These are phyloP conservation scores for Fusarium guadeloupense DNA, from an alignment of 2,329 filamentous ascomycete genomes.

Conservation along the genomic window DNA sequence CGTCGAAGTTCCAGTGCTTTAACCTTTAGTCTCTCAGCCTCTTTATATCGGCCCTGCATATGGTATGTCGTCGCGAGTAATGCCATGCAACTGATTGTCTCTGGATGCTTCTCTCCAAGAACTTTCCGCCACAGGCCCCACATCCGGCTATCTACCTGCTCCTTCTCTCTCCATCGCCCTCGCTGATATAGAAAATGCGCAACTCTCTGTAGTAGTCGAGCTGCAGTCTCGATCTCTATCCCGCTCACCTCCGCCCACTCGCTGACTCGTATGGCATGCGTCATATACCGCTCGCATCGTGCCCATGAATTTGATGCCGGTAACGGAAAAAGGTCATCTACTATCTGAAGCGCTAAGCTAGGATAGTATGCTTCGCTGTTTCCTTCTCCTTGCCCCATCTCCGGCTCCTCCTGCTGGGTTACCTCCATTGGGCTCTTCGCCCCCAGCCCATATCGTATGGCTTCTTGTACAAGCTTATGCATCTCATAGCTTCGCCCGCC, in stretches of 20 bases:
- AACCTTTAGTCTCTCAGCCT: too few relatives aligned
- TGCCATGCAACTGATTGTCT: too few relatives aligned
- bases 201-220: rapidly evolving
- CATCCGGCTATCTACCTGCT: background rate
- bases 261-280: background rate
- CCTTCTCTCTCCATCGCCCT: background rate
- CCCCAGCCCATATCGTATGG: background rate
- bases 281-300: background rate
- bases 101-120: too few relatives aligned
- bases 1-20: too few relatives aligned
- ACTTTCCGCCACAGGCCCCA: too few relatives aligned
- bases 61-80: too few relatives aligned
- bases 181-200: rapidly evolving
- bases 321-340: background rate
- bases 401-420: too few relatives aligned
- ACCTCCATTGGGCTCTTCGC: too few relatives aligned
- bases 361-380: background rate
- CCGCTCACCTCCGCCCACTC: background rate
- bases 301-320: rapidly evolving
- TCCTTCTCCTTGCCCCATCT: too few relatives aligned
- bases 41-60: too few relatives aligned
- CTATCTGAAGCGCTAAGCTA: background rate
- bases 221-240: background rate
- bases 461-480: background rate
- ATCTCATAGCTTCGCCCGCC: background rate